These are phyloP conservation scores for Insectozyma bohioensis DNA, from an alignment of 1,139 yeast genomes.

Conservation along the genomic window DNA sequence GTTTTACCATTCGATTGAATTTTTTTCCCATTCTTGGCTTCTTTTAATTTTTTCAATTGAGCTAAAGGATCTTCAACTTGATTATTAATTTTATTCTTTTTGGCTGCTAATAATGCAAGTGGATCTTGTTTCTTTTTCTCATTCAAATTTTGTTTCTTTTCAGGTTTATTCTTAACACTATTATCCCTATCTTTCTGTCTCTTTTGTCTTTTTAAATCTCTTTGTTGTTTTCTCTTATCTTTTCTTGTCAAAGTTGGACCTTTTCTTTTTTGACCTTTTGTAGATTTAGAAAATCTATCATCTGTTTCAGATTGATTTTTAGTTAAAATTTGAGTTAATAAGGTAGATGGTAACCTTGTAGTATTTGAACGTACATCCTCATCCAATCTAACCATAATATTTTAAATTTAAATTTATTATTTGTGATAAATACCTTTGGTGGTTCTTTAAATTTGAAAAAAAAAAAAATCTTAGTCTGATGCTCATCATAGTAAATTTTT, in stretches of 20 bases:
- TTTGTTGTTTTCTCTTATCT: slow-evolving; percentile 57
- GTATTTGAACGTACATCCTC: slow-evolving; percentile 34
- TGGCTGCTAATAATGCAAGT: neutral
- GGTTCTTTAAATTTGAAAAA: too few species aligned
- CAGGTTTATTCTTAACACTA: neutral
- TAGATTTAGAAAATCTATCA: slow-evolving; percentile 26
- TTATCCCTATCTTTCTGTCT: slow-evolving; percentile 8
- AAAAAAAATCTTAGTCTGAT: too few species aligned
- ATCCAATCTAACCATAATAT: slow-evolving; percentile 8
- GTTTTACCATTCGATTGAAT: too few species aligned
- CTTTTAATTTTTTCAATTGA: slow-evolving; percentile 23
- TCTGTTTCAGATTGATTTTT: slow-evolving; percentile 34
- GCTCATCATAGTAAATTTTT: too few species aligned
- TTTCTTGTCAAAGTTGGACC: slow-evolving; percentile 41
- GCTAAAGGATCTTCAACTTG: slow-evolving; percentile 25
- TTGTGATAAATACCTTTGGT: too few species aligned
- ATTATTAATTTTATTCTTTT: slow-evolving; percentile 12
- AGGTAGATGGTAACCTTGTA: slow-evolving; percentile 64
- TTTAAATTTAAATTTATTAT: too few species aligned
- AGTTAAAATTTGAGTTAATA: slow-evolving; percentile 62
- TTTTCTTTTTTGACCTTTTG: slow-evolving; percentile 23
- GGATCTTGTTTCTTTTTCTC: slow-evolving; percentile 11
- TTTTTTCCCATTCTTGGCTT: slow-evolving; percentile 22
- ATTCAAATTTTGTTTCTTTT: slow-evolving; percentile 6
- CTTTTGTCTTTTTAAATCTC: slow-evolving; percentile 51